Percentiles rank a stretch among this genome's conserved stretches.
These are phyloP conservation scores for Posidonia oceanica DNA, from an alignment of 116 monocot species.

Conservation along the genomic window DNA sequence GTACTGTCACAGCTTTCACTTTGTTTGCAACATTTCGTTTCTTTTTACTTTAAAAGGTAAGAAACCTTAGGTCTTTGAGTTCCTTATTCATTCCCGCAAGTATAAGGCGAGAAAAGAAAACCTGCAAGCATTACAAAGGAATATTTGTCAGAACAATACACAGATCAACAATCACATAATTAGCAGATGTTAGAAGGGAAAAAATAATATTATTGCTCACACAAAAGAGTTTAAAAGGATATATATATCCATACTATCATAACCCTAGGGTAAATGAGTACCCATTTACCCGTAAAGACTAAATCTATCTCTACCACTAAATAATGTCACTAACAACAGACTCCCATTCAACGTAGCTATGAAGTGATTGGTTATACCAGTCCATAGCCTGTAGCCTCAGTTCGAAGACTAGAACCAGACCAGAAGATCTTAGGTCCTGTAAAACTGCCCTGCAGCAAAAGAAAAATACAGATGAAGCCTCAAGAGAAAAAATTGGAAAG, in stretches of 20 bases:
- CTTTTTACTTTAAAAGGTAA: not conserved
- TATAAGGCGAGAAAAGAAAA: conserved; percentile 91
- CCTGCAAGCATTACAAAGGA: conserved; percentile 38
- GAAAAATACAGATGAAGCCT: not conserved
- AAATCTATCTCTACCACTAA: too few relatives aligned
- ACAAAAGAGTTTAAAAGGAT: too few relatives aligned
- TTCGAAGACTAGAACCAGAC: conserved; percentile 96
- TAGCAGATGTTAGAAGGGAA: too few relatives aligned
- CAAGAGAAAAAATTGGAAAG: not conserved
- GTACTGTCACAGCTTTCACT: too few relatives aligned
- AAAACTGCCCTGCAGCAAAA: conserved; percentile 95
- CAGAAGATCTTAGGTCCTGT: conserved; percentile 97
- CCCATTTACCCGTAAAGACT: too few relatives aligned
- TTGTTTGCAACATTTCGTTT: not conserved
- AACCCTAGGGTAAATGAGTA: too few relatives aligned
- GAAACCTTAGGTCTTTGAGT: conserved; percentile 95
- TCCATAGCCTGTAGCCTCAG: conserved; percentile 99
- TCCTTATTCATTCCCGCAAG: conserved; percentile 97
- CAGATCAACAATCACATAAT: not conserved
- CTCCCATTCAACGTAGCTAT: not conserved
- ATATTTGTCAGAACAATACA: not conserved
- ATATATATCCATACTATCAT: too few relatives aligned
- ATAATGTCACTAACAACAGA: not conserved
- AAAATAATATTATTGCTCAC: too few relatives aligned
- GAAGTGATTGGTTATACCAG: conserved; percentile 33